Percentiles rank a stretch among this genome's conserved stretches.
Conservation (phyloP, 306 rosid genomes). For the Cicer judaicum region DNA sequence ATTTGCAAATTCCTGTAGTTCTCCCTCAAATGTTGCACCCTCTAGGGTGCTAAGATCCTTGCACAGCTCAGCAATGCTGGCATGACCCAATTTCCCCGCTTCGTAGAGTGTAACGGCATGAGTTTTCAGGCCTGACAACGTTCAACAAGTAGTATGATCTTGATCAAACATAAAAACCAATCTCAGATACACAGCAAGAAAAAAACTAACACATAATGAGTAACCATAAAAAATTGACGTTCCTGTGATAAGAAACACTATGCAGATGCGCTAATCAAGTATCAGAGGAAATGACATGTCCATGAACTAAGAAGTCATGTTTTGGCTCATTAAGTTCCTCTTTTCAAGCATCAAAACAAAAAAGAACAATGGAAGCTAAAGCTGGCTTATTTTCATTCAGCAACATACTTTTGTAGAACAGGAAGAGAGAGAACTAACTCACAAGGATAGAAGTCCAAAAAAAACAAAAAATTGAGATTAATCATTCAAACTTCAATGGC, state of each 20-base stretch:
- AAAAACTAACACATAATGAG: too few species aligned
- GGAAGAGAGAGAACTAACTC: neutral
- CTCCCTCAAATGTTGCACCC: constrained; percentile 92
- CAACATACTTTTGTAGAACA: neutral
- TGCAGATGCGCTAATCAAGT: constrained; percentile 1
- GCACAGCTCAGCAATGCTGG: constrained; percentile 91
- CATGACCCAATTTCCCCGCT: constrained; percentile 94
- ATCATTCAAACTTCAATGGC: neutral
- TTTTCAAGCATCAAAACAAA: too few species aligned
- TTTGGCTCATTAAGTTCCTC: too few species aligned
- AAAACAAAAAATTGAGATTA: neutral
- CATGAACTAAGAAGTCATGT: neutral
- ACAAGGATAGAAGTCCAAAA: neutral
- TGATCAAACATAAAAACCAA: constrained; percentile 1
- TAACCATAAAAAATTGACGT: too few species aligned
- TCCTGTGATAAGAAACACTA: neutral
- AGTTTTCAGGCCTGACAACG: constrained; percentile 82
- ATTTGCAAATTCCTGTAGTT: constrained; percentile 92
- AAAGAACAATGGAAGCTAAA: too few species aligned
- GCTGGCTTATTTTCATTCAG: too few species aligned
- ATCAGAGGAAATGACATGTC: constrained; percentile 2
- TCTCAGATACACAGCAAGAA: too few species aligned
- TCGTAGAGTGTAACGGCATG: constrained; percentile 98
- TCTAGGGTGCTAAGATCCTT: constrained; percentile 88
- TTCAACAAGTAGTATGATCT: constrained; percentile 37